phyloP scores from a whole-genome alignment of 2,329 filamentous ascomycete genomes.

The Fusarium mangiferae region DNA sequence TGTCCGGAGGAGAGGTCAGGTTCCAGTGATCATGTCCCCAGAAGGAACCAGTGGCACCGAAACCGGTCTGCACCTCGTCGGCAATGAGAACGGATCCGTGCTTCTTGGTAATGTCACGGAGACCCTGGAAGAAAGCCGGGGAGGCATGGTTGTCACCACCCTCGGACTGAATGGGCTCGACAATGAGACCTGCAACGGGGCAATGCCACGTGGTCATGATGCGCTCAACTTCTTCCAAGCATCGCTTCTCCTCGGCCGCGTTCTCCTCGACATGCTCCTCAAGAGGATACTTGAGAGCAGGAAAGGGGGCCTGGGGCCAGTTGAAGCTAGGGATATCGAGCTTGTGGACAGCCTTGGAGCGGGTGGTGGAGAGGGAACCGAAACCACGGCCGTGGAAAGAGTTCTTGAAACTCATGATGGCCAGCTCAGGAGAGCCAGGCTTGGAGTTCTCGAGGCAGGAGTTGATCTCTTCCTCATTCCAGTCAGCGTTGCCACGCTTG shows the following conservation, averaged over 20 bases:
- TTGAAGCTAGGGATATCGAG: slow-evolving; percentile 89
- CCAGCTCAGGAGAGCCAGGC: slow-evolving; percentile 78
- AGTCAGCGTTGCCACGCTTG: slow-evolving; percentile 77
- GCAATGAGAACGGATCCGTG: slow-evolving; percentile 80
- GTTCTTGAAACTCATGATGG: slow-evolving; percentile 81
- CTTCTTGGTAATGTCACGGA: slow-evolving; percentile 77
- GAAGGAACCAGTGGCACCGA: slow-evolving; percentile 87
- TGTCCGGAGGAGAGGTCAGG: slow-evolving; percentile 76
- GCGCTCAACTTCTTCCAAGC: slow-evolving; percentile 77
- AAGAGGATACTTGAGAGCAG: slow-evolving; percentile 79
- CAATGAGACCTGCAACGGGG: slow-evolving; percentile 77
- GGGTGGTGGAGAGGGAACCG: slow-evolving; percentile 80
- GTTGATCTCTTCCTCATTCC: slow-evolving; percentile 74
- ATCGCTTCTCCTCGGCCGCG: slow-evolving; percentile 75
- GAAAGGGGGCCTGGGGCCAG: slow-evolving; percentile 87
- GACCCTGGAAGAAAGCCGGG: slow-evolving; percentile 79
- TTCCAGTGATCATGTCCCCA: slow-evolving; percentile 91
- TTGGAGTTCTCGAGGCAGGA: slow-evolving; percentile 77
- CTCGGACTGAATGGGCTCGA: slow-evolving; percentile 86
- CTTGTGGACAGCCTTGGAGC: slow-evolving; percentile 86
- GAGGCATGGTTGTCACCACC: slow-evolving; percentile 87
- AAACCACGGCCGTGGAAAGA: slow-evolving; percentile 86
- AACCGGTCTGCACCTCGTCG: slow-evolving; percentile 84
- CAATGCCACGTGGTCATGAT: slow-evolving; percentile 74
- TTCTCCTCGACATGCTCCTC: slow-evolving; percentile 77